Conservation (phyloP, 2,329 filamentous ascomycete genomes). For the Diaporthe longicolla region DNA sequence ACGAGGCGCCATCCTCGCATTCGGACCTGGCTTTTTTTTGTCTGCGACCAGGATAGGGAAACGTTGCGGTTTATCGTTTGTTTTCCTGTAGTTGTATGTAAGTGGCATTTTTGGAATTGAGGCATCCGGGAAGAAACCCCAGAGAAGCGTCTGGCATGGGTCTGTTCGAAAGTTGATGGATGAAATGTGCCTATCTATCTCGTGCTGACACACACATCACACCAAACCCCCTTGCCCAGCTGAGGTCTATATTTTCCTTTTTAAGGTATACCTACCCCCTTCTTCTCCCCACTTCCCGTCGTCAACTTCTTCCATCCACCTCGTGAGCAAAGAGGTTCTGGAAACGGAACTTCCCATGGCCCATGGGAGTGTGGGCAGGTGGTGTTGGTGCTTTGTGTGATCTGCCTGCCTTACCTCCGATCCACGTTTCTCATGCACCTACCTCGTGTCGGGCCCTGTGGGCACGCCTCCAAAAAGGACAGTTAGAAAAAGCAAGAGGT, state of each 20-base stretch:
- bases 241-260: not conserved
- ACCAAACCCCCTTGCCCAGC: not conserved
- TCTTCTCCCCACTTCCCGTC: not conserved
- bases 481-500: not conserved
- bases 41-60: not conserved
- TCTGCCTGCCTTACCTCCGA: slow-evolving; percentile 10
- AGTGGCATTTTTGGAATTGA: not conserved
- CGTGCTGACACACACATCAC: not conserved
- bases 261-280: not conserved
- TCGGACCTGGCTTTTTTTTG: not conserved
- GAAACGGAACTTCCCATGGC: not conserved
- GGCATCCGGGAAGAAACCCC: not conserved
- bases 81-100: not conserved
- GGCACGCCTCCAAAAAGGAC: not conserved
- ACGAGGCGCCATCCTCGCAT: slow-evolving; percentile 2
- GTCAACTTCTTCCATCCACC: not conserved
- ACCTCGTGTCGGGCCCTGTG: slow-evolving; percentile 25
- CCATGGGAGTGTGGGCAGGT: not conserved
- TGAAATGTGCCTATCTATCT: too few species aligned
- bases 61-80: not conserved
- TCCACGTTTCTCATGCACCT: slow-evolving; percentile 11
- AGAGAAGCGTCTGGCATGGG: not conserved
- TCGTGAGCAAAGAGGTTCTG: not conserved
- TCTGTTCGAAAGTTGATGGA: not conserved
- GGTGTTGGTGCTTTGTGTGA: not conserved